Percentiles rank a stretch among this genome's conserved stretches.
Evolutionary conservation across 2,329 filamentous ascomycete species (phyloP).

Genomic region (Colletotrichum euphorbiae): DNA sequence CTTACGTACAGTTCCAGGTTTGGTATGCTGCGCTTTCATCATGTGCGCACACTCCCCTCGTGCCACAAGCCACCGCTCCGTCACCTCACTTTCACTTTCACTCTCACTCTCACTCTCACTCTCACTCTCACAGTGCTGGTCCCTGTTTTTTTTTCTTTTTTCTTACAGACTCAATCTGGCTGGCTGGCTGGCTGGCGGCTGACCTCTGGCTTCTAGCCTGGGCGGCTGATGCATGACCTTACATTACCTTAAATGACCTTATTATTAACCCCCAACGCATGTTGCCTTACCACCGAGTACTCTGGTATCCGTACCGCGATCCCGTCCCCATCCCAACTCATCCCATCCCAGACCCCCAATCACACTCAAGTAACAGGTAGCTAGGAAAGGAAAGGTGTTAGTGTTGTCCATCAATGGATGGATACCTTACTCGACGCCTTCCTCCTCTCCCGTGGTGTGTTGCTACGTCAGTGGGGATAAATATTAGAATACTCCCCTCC

Average conservation of each 20-base stretch:
- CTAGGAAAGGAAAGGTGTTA: neutral
- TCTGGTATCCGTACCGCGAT: too few species aligned
- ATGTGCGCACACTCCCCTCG: constrained; percentile 6
- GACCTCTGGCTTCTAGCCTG: too few species aligned
- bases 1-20: neutral
- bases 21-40: neutral
- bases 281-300: too few species aligned
- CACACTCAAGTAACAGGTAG: too few species aligned
- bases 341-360: neutral
- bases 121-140: too few species aligned
- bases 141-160: too few species aligned
- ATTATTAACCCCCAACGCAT: too few species aligned
- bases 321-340: neutral
- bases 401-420: constrained; percentile 15
- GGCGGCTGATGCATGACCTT: too few species aligned
- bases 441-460: constrained; percentile 21
- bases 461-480: constrained; percentile 41
- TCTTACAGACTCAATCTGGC: too few species aligned
- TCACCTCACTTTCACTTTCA: neutral
- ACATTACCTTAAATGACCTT: too few species aligned
- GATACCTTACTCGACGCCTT: constrained; percentile 17
- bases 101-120: neutral
- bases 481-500: constrained; percentile 39
- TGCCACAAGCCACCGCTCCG: neutral
- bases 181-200: too few species aligned